Evolutionary conservation across 208 protist genomes (phyloP).

Genomic region (Wallacemonas rigidus): DNA sequence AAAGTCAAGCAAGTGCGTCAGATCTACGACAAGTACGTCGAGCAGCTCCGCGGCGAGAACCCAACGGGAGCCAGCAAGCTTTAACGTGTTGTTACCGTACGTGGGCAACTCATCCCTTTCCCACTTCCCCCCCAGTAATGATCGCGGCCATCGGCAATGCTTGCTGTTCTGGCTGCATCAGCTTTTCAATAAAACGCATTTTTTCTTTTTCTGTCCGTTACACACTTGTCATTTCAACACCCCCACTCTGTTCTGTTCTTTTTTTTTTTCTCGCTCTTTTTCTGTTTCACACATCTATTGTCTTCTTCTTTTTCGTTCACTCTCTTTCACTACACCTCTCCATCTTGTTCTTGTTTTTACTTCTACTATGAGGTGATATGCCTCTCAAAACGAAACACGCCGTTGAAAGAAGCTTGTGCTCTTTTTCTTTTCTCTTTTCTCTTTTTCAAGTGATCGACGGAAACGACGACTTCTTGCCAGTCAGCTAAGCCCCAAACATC

Average conservation of each 20-base stretch:
- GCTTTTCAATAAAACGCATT: conserved; percentile 4
- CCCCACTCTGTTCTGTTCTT: not conserved
- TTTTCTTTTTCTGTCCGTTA: conserved; percentile 6
- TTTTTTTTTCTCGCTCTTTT: not conserved
- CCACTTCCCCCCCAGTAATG: not conserved
- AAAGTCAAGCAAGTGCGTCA: conserved; percentile 25
- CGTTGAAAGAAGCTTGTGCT: too few relatives aligned
- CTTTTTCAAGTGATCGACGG: too few relatives aligned
- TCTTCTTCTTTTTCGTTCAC: not conserved
- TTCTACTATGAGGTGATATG: not conserved
- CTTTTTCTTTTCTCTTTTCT: too few relatives aligned
- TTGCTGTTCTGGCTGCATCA: not conserved
- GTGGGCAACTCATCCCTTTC: not conserved
- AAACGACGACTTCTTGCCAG: too few relatives aligned
- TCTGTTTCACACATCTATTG: not conserved
- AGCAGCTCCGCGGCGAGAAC: conserved; percentile 27
- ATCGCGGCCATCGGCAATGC: too few relatives aligned
- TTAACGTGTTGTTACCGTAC: not conserved
- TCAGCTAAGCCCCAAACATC: too few relatives aligned
- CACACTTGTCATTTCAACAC: not conserved
- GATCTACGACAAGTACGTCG: conserved; percentile 28
- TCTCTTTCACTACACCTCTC: not conserved
- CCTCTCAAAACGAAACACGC: conserved; percentile 18
- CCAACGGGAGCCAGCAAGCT: conserved; percentile 22
- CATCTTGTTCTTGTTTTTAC: not conserved